phyloP scores from a whole-genome alignment of 177 flowering plant genomes.

The Vitis hybrid region DNA sequence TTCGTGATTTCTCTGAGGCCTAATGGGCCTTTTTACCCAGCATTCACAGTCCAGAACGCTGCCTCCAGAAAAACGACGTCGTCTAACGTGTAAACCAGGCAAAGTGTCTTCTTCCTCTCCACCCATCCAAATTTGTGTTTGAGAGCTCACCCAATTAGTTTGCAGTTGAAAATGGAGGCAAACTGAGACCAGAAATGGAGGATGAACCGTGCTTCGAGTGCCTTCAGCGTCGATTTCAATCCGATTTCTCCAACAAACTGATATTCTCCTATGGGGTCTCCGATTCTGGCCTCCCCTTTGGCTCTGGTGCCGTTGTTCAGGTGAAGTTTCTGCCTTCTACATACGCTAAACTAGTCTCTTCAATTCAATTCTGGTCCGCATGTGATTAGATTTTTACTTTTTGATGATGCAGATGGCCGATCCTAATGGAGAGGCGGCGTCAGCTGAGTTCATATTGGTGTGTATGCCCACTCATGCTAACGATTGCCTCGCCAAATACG shows the following conservation, averaged over 20 bases:
- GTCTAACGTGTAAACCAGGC: too few species aligned
- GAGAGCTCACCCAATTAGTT: too few species aligned
- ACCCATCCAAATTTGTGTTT: too few species aligned
- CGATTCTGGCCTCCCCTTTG: slow-evolving; percentile 73
- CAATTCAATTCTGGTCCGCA: neutral
- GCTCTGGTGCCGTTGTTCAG: slow-evolving; percentile 71
- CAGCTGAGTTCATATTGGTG: slow-evolving; percentile 44
- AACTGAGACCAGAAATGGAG: slow-evolving; percentile 17
- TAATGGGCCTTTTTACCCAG: too few species aligned
- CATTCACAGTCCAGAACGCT: too few species aligned
- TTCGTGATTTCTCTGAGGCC: too few species aligned
- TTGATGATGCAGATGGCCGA: slow-evolving; percentile 29
- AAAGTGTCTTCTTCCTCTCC: too few species aligned
- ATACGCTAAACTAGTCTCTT: neutral
- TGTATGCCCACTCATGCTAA: slow-evolving; percentile 34
- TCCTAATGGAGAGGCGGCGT: slow-evolving; percentile 44
- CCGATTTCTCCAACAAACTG: slow-evolving; percentile 64
- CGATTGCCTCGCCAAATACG: slow-evolving; percentile 53
- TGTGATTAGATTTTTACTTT: neutral
- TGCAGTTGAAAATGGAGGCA: too few species aligned
- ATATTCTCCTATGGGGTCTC: slow-evolving; percentile 62
- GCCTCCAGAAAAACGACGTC: too few species aligned
- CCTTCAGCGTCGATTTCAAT: slow-evolving; percentile 48
- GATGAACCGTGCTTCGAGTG: slow-evolving; percentile 60
- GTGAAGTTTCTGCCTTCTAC: slow-evolving; percentile 19